A percentile compares a stretch with the other conserved stretches of the same genome.
Evolutionary conservation across 306 rosid species (phyloP).

Genomic region (Casuarina cunninghamiana): DNA sequence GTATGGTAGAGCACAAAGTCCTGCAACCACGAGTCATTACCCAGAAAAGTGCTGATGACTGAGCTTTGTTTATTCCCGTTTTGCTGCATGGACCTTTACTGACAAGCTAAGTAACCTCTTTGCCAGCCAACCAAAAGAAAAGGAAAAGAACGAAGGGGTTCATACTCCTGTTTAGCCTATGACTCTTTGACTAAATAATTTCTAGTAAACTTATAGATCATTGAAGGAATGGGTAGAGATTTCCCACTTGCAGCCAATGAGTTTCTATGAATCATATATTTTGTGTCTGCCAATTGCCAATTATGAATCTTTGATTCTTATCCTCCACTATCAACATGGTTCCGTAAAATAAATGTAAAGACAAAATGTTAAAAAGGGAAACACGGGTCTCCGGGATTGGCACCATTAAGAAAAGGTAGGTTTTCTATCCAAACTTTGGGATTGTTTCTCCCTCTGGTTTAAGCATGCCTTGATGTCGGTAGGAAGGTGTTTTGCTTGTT

Average conservation of each 20-base stretch:
- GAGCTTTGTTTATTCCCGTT: slow-evolving; percentile 10
- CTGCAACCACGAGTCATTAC: neutral
- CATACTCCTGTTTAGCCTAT: no score
- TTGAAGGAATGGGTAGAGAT: slow-evolving; percentile 24
- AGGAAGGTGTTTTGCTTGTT: neutral
- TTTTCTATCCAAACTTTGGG: neutral
- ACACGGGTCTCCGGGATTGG: neutral
- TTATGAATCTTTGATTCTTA: slow-evolving; percentile 18
- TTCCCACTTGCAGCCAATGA: slow-evolving; percentile 23
- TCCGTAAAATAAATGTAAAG: neutral
- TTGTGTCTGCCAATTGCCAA: slow-evolving; percentile 25
- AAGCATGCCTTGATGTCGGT: slow-evolving; percentile 18
- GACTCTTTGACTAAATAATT: neutral
- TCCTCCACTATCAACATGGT: slow-evolving; percentile 10
- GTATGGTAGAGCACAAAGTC: neutral
- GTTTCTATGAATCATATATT: neutral
- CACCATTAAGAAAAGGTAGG: neutral
- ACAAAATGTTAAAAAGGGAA: neutral
- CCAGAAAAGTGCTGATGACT: neutral
- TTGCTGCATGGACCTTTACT: slow-evolving; percentile 26
- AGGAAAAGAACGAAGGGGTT: neutral
- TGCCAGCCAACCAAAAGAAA: slow-evolving; percentile 28
- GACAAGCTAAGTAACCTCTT: slow-evolving; percentile 39
- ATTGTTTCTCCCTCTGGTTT: slow-evolving; percentile 8
- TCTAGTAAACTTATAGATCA: neutral